Evolutionary conservation across 169 alveolate species (phyloP), one percentile per base, ranked within the genome.

Genomic region (Plasmodium billcollinsi): DNA sequence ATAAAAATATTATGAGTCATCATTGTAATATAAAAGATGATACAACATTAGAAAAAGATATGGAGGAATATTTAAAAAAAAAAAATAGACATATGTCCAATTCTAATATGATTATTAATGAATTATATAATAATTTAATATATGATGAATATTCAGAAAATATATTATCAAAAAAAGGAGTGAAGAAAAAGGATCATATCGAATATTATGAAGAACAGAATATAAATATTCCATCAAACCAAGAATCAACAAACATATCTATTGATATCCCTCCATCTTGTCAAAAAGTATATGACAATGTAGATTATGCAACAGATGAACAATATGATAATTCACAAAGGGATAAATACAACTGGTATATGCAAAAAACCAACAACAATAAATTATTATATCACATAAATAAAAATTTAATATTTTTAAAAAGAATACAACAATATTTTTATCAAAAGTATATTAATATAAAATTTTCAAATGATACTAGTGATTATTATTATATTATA

Each of bases 381-480:
- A 58, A 74, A 47, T 39, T 39, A 39, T 5, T 39, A 39, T 39
- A 49, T 26, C 56, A 47, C 45, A 76, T 76, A 20, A 43, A 26
- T 49, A 76, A 76, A 76, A 76, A 76, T 76, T n/a, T 76, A 50
- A 47, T 69, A 26, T 76, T 76, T 39, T 15, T 76, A 21, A 76
- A 76, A 76, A 76, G 71, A 65, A 76, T 76, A 66, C 89, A 76
- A 76, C 58, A 76, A 76, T 76, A 76, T 65, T 76, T 76, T 52
- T 76, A 63, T 43, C 45, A 62, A 69, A 76, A 76, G 52, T 76
- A 76, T 76, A 76, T 76, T 76, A 24, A 76, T 12, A 76, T 76
- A 14, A 76, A 58, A 76, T 76, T 76, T 70, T 72, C 78, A 65
- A 49, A 76, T 76, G 89, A 76, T 43, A 26, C 45, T 12, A 66